Conservation (phyloP, 1,284 basidiomycete genomes). For the Microstroma glucosiphilum region DNA sequence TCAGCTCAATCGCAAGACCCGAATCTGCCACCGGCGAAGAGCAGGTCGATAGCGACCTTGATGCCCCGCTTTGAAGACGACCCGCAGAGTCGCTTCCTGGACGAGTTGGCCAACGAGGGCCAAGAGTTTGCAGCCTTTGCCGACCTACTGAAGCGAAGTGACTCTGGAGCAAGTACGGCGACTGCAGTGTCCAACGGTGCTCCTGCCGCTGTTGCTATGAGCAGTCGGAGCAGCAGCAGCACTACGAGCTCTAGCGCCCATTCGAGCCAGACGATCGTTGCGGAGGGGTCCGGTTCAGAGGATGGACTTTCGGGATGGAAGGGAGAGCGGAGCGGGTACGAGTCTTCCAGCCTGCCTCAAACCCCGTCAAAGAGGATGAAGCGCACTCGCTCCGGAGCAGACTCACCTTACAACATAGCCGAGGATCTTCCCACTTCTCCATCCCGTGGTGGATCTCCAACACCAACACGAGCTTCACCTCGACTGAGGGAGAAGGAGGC, state of each 20-base stretch:
- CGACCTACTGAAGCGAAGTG: not conserved
- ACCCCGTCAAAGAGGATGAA: too few relatives aligned
- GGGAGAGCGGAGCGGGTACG: too few relatives aligned
- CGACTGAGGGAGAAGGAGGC: too few relatives aligned
- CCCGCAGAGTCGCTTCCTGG: slow-evolving; percentile 48
- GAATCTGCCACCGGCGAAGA: too few relatives aligned
- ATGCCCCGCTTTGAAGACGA: slow-evolving; percentile 49
- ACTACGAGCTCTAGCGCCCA: not conserved
- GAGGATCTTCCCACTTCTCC: too few relatives aligned
- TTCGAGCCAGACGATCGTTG: not conserved
- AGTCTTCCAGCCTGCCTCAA: too few relatives aligned
- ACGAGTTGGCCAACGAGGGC: slow-evolving; percentile 31
- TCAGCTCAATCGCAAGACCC: not conserved
- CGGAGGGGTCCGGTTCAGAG: too few relatives aligned
- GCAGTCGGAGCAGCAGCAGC: slow-evolving; percentile 1
- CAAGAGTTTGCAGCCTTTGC: slow-evolving; percentile 2
- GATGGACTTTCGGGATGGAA: too few relatives aligned
- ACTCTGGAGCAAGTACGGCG: not conserved
- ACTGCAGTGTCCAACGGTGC: not conserved
- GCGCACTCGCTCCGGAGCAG: too few relatives aligned
- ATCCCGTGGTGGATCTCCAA: too few relatives aligned
- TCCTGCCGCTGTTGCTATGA: not conserved
- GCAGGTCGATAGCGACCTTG: slow-evolving; percentile 33
- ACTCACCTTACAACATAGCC: too few relatives aligned
- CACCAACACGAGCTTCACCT: too few relatives aligned